Conservation (phyloP, 345 rosid genomes). For the Lumnitzera racemosa region DNA sequence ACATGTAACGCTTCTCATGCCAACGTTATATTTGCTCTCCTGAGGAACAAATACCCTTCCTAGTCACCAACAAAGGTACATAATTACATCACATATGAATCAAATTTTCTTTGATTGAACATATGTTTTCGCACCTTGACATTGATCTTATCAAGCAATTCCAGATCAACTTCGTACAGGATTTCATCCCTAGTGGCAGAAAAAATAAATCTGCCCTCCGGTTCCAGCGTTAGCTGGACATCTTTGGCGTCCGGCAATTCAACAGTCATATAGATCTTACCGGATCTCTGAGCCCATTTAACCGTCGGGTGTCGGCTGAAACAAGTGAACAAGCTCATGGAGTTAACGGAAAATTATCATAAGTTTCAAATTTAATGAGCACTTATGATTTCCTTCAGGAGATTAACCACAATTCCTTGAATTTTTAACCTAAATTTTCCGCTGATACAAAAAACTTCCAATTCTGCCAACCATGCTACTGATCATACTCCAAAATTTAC, state of each 20-base stretch:
- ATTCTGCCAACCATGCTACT: too few relatives aligned
- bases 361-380: background rate
- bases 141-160: conserved; percentile 14
- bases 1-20: conserved; percentile 12
- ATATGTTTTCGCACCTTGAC: conserved; percentile 6
- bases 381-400: background rate
- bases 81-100: too few relatives aligned
- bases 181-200: conserved; percentile 11
- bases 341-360: background rate
- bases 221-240: conserved; percentile 17
- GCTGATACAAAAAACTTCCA: too few relatives aligned
- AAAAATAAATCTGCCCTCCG: conserved; percentile 14
- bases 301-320: conserved; percentile 20
- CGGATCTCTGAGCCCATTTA: conserved; percentile 19
- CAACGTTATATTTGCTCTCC: conserved; percentile 18
- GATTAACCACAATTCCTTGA: background rate
- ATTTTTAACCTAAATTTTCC: too few relatives aligned
- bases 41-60: background rate
- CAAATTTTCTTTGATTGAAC: too few relatives aligned
- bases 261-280: conserved; percentile 11
- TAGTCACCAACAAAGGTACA: too few relatives aligned
- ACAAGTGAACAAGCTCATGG: background rate
- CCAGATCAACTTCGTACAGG: conserved; percentile 11
- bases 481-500: too few relatives aligned
- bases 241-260: conserved; percentile 18